Base-by-base conservation (phyloP, 805 yeast genomes). In the Lipomyces japonicus region DNA sequence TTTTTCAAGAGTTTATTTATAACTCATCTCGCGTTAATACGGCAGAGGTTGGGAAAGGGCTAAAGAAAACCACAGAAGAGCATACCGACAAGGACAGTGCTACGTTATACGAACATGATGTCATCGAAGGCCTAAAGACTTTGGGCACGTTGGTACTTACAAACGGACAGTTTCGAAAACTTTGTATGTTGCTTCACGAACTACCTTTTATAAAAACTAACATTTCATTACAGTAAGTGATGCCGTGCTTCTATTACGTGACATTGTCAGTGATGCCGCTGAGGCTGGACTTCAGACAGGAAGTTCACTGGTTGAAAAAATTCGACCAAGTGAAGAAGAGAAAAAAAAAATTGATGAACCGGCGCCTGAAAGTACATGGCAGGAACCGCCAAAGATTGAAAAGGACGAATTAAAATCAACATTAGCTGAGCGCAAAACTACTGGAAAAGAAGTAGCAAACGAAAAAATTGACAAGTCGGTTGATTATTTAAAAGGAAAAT, bases 161-260 rank as follows among this genome's bases (percentile, higher is more conserved):
- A 25, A 55, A 55, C 30, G 59, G 58, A 16, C 53, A 55, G 43
- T 55, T 55, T 47, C 53, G 59, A 26, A 52, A 51, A 39, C 46
- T 55, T 7, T 31, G 55, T 51, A 51, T 19, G 55, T 43, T 7
- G 25, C 44, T n/a, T n/a, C n/a, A n/a, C n/a, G n/a, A n/a, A n/a
- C n/a, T n/a, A n/a, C n/a, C n/a, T n/a, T n/a, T n/a, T n/a, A n/a
- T n/a, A n/a, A n/a, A 21, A 25, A 35, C 28, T 36, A 24, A 22
- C 3, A 9, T 3, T 28, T n/a, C n/a, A n/a, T 30, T 16, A 1
- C 16, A 51, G 55, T 55, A 43, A 43, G 32, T 23, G 59, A 55
- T 23, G 47, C 47, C 12, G 41, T 46, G 18, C 24, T 46, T 26
- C 44, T 55, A 1, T 23, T 50, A 4, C 57, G 59, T 30, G 59